These are phyloP conservation scores for Alisma plantagoaquatica DNA, from an alignment of 106 monocot species.

Conservation along the genomic window DNA sequence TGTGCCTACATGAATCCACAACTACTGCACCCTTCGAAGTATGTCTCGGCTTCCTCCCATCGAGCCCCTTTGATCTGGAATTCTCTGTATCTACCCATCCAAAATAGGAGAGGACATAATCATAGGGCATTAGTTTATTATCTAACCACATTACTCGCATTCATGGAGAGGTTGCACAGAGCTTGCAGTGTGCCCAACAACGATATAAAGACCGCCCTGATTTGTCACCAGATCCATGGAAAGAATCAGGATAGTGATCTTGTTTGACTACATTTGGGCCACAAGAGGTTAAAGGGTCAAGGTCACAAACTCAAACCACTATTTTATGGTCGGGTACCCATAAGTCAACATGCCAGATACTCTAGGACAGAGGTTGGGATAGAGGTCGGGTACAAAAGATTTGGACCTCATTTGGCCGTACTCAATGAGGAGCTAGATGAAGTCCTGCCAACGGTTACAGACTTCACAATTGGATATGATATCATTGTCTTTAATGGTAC, in stretches of 20 bases:
- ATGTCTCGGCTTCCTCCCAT: neutral
- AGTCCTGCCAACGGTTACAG: neutral
- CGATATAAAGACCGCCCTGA: neutral
- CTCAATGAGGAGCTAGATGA: neutral
- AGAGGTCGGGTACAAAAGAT: neutral
- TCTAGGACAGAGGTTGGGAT: too few relatives aligned
- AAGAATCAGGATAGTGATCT: neutral
- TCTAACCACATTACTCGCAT: neutral
- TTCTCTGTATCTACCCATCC: neutral
- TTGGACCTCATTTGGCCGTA: too few relatives aligned
- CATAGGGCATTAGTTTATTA: neutral
- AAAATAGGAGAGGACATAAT: neutral
- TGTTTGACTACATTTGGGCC: neutral
- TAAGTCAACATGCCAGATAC: neutral
- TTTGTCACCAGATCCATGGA: neutral
- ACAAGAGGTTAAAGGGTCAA: neutral
- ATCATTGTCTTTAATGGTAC: neutral
- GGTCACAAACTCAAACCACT: neutral
- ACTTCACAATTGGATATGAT: neutral
- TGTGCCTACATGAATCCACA: neutral
- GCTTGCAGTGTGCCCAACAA: neutral
- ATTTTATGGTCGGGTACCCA: neutral
- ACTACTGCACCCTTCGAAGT: neutral
- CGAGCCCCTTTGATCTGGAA: neutral
- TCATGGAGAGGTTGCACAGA: neutral